Evolutionary conservation across 192 early-diverging fungal species (phyloP).

Genomic region (Umbelopsis ramanniana): DNA sequence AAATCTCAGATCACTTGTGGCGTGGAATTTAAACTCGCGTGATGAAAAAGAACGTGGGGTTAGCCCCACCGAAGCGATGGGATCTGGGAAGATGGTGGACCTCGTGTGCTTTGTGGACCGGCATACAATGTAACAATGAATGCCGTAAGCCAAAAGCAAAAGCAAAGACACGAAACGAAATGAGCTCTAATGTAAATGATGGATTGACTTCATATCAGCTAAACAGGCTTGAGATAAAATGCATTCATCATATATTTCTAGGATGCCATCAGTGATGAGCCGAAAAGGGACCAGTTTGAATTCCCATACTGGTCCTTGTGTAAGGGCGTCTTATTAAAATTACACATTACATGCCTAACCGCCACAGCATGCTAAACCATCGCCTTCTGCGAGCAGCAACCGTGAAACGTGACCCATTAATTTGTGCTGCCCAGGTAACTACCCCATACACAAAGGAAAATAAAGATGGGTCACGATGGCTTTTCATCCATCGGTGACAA

Average conservation of each 20-base stretch:
- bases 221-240: too few species aligned
- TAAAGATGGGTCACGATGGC: not conserved
- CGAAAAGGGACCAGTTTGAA: too few species aligned
- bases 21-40: not conserved
- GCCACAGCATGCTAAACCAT: not conserved
- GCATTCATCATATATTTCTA: too few species aligned
- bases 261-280: too few species aligned
- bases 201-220: not conserved
- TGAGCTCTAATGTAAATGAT: not conserved
- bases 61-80: not conserved
- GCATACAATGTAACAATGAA: conserved; percentile 3
- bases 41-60: not conserved
- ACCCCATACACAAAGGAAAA: not conserved
- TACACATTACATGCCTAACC: not conserved
- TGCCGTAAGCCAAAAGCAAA: not conserved
- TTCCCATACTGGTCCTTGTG: not conserved
- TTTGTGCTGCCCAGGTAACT: not conserved
- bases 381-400: not conserved
- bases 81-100: not conserved
- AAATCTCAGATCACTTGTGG: not conserved
- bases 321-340: not conserved
- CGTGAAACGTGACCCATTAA: conserved; percentile 7
- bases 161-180: too few species aligned
- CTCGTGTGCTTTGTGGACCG: not conserved
- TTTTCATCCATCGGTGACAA: not conserved